A percentile compares a stretch with the other conserved stretches of the same genome.
phyloP scores from a whole-genome alignment of 148 eudicot genomes.

The Salicornia ramosissima region DNA sequence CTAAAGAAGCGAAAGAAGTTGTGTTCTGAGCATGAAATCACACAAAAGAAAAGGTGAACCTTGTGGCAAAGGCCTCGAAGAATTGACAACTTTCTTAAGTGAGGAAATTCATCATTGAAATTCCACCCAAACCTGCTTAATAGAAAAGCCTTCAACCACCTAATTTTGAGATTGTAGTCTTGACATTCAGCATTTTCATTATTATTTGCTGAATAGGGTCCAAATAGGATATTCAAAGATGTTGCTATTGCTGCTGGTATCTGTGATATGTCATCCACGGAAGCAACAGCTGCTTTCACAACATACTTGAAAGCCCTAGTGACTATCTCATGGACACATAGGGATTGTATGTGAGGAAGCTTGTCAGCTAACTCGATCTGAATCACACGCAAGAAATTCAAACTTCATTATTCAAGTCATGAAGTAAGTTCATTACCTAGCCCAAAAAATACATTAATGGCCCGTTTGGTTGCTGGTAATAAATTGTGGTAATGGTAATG shows the following conservation, averaged over 20 bases:
- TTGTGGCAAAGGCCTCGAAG: conserved; percentile 92
- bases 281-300: conserved; percentile 80
- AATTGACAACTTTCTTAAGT: conserved; percentile 70
- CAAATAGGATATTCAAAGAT: conserved; percentile 72
- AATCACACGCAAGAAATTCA: conserved; percentile 10
- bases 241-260: conserved; percentile 72
- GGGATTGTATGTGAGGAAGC: conserved; percentile 96
- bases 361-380: conserved; percentile 92
- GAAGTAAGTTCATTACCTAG: not conserved
- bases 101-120: conserved; percentile 68
- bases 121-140: conserved; percentile 70
- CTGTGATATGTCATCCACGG: conserved; percentile 50
- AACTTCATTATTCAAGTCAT: not conserved
- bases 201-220: conserved; percentile 32
- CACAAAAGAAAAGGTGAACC: conserved; percentile 36
- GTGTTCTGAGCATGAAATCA: not conserved
- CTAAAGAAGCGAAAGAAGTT: not conserved
- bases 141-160: conserved; percentile 70
- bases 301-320: conserved; percentile 96
- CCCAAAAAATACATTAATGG: too few relatives aligned
- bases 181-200: conserved; percentile 31
- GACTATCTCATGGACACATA: conserved; percentile 98
- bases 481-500: too few relatives aligned
- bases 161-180: conserved; percentile 47
- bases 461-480: too few relatives aligned